A percentile compares a stretch with the other conserved stretches of the same genome.
Evolutionary conservation across 345 rosid species (phyloP).

Genomic region (Psidium guajava): DNA sequence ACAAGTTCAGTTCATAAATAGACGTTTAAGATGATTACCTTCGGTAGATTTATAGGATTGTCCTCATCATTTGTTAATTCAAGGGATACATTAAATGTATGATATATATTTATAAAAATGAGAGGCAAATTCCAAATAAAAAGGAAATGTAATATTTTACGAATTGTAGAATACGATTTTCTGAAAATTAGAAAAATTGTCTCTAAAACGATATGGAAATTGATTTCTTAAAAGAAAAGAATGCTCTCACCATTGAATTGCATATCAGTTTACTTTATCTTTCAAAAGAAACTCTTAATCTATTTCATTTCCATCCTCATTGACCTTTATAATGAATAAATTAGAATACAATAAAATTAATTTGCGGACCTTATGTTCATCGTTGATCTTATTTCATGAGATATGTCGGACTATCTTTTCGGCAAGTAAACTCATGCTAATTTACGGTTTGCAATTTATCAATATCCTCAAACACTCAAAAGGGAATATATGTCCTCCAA

Average conservation of each 20-base stretch:
- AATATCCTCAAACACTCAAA: neutral
- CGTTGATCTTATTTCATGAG: neutral
- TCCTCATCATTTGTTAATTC: neutral
- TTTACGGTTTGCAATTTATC: neutral
- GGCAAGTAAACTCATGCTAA: neutral
- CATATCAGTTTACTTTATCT: neutral
- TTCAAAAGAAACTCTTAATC: neutral
- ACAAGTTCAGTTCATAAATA: neutral
- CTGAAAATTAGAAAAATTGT: neutral
- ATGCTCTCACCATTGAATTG: neutral
- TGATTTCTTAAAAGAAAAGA: neutral
- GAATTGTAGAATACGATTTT: neutral
- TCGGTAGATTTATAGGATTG: neutral
- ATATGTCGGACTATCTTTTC: neutral
- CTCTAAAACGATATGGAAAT: neutral
- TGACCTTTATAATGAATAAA: neutral
- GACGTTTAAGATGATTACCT: neutral
- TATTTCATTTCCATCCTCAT: neutral
- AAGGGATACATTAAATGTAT: neutral
- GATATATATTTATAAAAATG: neutral
- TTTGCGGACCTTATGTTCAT: neutral
- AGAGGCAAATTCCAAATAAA: neutral
- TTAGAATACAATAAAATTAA: neutral
- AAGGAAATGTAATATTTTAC: neutral
- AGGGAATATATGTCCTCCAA: neutral